Evolutionary conservation across 345 rosid genomes (phyloP), one percentile per base, ranked within the genome.

Genomic region (Eutrema yunnanense): DNA sequence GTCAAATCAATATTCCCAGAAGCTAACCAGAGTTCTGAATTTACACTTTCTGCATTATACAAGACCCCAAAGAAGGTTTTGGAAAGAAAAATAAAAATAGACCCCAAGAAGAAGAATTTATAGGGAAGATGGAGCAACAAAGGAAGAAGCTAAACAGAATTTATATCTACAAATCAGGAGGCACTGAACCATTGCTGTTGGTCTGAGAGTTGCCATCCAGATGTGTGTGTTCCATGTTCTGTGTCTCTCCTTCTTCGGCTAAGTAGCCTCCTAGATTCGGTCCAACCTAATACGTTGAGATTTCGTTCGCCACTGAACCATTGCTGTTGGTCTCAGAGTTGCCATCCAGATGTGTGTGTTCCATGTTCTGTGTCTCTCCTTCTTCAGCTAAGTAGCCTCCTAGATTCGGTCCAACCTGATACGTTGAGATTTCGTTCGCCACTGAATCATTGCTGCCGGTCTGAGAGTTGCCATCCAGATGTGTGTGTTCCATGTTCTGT

Each of bases 1-100:
- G 97, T 3, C 83, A 80, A 3, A 86, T 88, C 88, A 61, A 77
- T 94, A 55, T 87, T 91, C 81, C 97, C 97, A 3, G 78, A 86
- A 41, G 97, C 88, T 0, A 89, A 22, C 26, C 8, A 10, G 38
- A 65, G 37, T 48, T 33, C 56, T 48, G 11, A 48, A 32, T 30
- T 62, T 10, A 43, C 29, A 14, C 14, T 47, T 62, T 46, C 42
- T 63, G 33, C 53, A 47, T 48, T 48, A 19, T 19, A 64, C 36
- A 55, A 42, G 40, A 32, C 41, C 37, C 8, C 33, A 38, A 40
- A 33, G 10, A 9, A 9, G 19, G 7, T 3, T 3, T 30, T 27
- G 9, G 1, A 12, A 42, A 19, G 10, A 1, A 6, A 6, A 26
- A 3, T 19, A 29, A 44, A 42, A 13, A 8, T 1, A 22, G 26